Evolutionary conservation across 345 rosid genomes (phyloP).

Genomic region (Salix dunnii): DNA sequence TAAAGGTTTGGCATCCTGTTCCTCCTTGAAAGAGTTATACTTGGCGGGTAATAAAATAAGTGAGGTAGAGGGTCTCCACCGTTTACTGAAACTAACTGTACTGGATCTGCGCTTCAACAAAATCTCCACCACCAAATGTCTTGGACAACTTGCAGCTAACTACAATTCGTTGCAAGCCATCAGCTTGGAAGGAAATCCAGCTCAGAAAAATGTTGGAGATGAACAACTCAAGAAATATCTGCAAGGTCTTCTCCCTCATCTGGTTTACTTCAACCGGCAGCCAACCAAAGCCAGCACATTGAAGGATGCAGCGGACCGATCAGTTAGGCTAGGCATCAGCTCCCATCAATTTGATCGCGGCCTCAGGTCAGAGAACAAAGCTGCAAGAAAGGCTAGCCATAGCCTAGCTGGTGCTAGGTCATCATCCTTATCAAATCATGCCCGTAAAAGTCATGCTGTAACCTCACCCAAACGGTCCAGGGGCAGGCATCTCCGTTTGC

Average conservation of each 20-base stretch:
- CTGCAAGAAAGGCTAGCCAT: constrained; percentile 54
- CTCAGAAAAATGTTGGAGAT: constrained; percentile 93
- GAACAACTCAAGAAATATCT: constrained; percentile 82
- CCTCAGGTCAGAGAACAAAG: constrained; percentile 60
- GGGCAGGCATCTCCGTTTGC: constrained; percentile 53
- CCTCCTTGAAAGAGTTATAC: constrained; percentile 88
- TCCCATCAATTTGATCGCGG: constrained; percentile 58
- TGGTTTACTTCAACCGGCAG: constrained; percentile 79
- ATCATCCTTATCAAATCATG: constrained; percentile 41
- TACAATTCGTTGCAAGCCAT: constrained; percentile 89
- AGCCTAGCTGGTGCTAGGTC: constrained; percentile 37
- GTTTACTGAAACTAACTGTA: constrained; percentile 72
- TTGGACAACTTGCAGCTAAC: constrained; percentile 94
- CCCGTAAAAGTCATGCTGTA: constrained; percentile 40
- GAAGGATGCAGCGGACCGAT: constrained; percentile 62
- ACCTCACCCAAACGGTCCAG: constrained; percentile 45
- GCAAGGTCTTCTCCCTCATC: constrained; percentile 73
- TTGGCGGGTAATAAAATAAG: constrained; percentile 92
- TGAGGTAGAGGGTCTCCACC: constrained; percentile 95
- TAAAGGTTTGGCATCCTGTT: constrained; percentile 88
- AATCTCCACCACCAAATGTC: constrained; percentile 74
- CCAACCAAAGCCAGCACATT: constrained; percentile 47
- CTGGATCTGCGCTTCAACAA: constrained; percentile 91
- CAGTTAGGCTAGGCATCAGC: constrained; percentile 58
- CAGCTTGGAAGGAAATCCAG: constrained; percentile 97